Conservation (phyloP, 352 stramenopile genomes). For the Pythium vanterpoolii region DNA sequence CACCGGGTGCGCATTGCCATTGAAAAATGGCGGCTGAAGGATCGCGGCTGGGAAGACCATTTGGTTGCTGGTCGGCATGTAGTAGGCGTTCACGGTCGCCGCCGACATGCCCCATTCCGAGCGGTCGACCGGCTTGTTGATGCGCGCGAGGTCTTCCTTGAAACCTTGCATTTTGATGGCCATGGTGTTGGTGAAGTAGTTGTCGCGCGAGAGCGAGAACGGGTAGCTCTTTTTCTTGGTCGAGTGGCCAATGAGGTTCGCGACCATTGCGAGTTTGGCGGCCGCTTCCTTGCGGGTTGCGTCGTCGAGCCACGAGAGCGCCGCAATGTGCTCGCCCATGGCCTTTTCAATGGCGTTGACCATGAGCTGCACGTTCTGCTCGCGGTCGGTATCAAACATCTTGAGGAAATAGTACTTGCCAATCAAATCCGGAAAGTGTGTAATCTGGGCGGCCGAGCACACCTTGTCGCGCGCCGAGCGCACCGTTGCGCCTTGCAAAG, state of each 20-base stretch:
- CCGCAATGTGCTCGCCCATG: conserved; percentile 78
- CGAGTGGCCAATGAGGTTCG: conserved; percentile 37
- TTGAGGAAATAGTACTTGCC: conserved; percentile 87
- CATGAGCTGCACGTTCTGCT: conserved; percentile 73
- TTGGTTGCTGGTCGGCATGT: conserved; percentile 68
- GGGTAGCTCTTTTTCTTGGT: conserved; percentile 44
- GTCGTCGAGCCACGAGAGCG: conserved; percentile 90
- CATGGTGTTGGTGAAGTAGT: conserved; percentile 56
- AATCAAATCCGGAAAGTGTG: conserved; percentile 39
- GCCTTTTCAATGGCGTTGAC: conserved; percentile 80
- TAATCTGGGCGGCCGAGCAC: not conserved
- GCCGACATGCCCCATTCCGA: conserved; percentile 89
- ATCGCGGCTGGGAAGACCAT: conserved; percentile 95
- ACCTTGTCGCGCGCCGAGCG: conserved; percentile 55
- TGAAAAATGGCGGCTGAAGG: conserved; percentile 91
- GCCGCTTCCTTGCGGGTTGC: conserved; percentile 71
- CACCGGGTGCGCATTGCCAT: conserved; percentile 64
- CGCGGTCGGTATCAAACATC: conserved; percentile 74
- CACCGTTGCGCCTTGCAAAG: conserved; percentile 59
- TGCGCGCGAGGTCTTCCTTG: conserved; percentile 26
- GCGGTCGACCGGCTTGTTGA: conserved; percentile 27
- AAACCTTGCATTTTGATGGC: conserved; percentile 34
- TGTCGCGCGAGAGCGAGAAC: conserved; percentile 24
- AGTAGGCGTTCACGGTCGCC: conserved; percentile 89
- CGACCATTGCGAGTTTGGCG: conserved; percentile 74